Base-by-base conservation (phyloP, 2,329 filamentous ascomycete genomes). In the Diaporthe citri region DNA sequence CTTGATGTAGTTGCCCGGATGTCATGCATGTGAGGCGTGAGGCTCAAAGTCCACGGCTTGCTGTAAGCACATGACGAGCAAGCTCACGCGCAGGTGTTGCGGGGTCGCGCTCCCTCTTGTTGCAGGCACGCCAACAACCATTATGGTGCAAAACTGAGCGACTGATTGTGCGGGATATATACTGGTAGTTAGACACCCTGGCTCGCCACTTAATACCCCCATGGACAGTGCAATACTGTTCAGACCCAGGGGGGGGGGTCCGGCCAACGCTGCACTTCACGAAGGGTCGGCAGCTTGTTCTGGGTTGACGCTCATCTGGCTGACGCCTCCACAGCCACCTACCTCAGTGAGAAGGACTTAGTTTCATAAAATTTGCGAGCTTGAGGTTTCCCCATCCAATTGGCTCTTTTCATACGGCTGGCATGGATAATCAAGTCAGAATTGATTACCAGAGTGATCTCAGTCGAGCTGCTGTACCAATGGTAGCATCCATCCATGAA, bases 1-100 rank as follows among this genome's bases (percentile, higher is more conserved):
- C 51, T 48, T 71, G 51, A 48, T 36, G 48, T 22, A 36, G 67
- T 73, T 71, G 77, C 74, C 75, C 77, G 76, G 76, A 80, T 81
- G 79, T 77, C 77, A 78, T 82, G 81, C 81, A 82, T 81, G 78
- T 74, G 79, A 80, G 79, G 77, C 76, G 77, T 82, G 80, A 82
- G 80, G 79, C 81, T 82, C 78, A 79, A 78, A 64, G 79, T 77
- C 74, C 78, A 80, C 77, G 75, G 60, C 76, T 79, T 79, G 75
- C 73, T 73, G 79, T 77, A 77, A 77, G 79, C 77, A 78, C 78
- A 76, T 75, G 76, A 72, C 60, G 52, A 69, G 75, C 62, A 70
- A 48, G 69, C 72, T 62, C 69, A 15, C 25, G 66, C 60, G 25
- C 20, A 64, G 31, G 31, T 70, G 59, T 56, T 43, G 48, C 72